These are phyloP conservation scores for Fusarium buxicola DNA, from an alignment of 2,329 filamentous ascomycete genomes.

Conservation along the genomic window DNA sequence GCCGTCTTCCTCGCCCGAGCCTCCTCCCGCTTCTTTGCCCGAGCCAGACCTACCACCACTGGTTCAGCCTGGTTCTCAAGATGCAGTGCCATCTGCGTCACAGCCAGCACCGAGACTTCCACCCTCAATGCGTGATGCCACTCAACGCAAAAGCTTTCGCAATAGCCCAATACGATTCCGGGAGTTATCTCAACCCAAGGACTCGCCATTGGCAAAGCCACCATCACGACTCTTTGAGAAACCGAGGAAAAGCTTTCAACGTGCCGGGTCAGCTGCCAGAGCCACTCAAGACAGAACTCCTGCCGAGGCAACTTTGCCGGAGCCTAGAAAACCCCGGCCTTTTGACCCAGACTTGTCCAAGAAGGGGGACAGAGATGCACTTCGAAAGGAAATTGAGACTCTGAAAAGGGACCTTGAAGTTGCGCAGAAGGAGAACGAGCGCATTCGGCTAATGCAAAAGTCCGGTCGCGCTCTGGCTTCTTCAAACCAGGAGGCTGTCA, in stretches of 20 bases:
- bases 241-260: slow-evolving; percentile 19
- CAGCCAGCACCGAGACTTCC: slow-evolving; percentile 29
- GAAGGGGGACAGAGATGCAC: slow-evolving; percentile 62
- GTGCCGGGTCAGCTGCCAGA: background rate
- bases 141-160: slow-evolving; percentile 70
- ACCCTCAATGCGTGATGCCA: slow-evolving; percentile 63
- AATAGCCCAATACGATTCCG: slow-evolving; percentile 65
- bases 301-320: background rate
- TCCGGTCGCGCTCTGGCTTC: slow-evolving; percentile 53
- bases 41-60: slow-evolving; percentile 29
- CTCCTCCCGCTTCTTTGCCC: slow-evolving; percentile 29
- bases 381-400: slow-evolving; percentile 66
- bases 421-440: slow-evolving; percentile 68
- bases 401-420: slow-evolving; percentile 70
- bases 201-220: slow-evolving; percentile 63
- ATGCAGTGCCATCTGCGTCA: slow-evolving; percentile 14
- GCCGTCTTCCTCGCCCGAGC: slow-evolving; percentile 13
- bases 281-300: background rate
- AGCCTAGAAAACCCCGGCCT: slow-evolving; percentile 10
- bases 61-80: slow-evolving; percentile 8
- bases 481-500: slow-evolving; percentile 53
- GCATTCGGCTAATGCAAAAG: slow-evolving; percentile 57
- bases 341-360: slow-evolving; percentile 61
- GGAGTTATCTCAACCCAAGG: slow-evolving; percentile 50
- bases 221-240: slow-evolving; percentile 47